Conservation (phyloP, 805 yeast genomes). For the Wickerhamiella australiensis region DNA sequence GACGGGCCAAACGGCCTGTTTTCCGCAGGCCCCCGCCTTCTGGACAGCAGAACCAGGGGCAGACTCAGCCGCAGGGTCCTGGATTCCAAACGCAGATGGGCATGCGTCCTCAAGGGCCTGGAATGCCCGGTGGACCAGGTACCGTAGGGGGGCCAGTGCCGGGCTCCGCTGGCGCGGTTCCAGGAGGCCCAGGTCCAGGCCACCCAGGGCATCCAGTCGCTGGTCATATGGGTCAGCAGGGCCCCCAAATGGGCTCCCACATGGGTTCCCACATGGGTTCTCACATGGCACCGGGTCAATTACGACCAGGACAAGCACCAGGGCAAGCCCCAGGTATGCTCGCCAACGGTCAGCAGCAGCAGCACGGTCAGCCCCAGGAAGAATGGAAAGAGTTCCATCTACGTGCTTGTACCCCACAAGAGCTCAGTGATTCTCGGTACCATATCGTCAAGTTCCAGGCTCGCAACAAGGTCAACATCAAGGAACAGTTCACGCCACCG, state of each 20-base stretch:
- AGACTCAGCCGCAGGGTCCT: not conserved
- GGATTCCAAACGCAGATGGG: not conserved
- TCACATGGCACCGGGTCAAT: too few relatives aligned
- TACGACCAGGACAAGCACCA: not conserved
- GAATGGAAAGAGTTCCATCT: constrained; percentile 39
- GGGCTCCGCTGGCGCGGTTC: constrained; percentile 15
- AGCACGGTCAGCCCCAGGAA: not conserved
- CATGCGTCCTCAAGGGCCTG: not conserved
- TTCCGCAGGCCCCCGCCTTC: not conserved
- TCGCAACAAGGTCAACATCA: constrained; percentile 58
- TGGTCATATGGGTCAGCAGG: not conserved
- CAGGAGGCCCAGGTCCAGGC: not conserved
- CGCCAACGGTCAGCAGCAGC: not conserved
- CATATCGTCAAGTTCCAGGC: constrained; percentile 76
- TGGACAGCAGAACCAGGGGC: not conserved
- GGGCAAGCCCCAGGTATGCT: not conserved
- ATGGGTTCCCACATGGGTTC: constrained; percentile 9
- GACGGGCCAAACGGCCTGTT: constrained; percentile 3
- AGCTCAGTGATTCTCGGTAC: constrained; percentile 57
- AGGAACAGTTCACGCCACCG: constrained; percentile 61
- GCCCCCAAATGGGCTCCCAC: not conserved
- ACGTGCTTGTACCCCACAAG: constrained; percentile 60
- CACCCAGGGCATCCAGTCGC: not conserved
- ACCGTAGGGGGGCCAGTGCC: constrained; percentile 15
- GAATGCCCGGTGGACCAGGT: not conserved